Evolutionary conservation across 169 alveolate species (phyloP).

Genomic region (Perkinsus marinus): DNA sequence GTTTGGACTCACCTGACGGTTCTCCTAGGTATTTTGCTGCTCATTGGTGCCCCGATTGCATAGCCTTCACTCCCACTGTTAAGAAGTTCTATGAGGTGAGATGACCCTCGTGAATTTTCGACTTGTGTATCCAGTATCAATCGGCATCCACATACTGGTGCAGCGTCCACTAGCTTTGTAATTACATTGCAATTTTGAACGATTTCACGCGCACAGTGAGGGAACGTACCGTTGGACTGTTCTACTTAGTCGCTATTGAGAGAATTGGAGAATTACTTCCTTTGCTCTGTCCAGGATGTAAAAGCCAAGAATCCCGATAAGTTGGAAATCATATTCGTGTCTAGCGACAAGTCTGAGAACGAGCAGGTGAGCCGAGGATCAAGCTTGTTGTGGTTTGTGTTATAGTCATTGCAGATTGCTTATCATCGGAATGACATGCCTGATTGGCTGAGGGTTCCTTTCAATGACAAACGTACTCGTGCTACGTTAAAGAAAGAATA

Average conservation of each 20-base stretch:
- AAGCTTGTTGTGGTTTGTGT: not conserved
- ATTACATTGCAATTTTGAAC: too few species aligned
- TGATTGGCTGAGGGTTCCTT: not conserved
- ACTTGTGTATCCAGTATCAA: not conserved
- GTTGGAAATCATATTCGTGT: not conserved
- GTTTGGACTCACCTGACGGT: too few species aligned
- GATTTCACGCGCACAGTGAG: too few species aligned
- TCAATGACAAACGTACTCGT: not conserved
- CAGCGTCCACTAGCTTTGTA: too few species aligned
- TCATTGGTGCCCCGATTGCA: conserved; percentile 59
- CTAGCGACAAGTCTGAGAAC: not conserved
- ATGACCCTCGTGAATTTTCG: not conserved
- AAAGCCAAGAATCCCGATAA: not conserved
- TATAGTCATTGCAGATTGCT: not conserved
- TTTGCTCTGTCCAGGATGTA: not conserved
- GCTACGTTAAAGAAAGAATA: not conserved
- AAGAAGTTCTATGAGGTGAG: conserved; percentile 36
- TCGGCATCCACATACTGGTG: too few species aligned
- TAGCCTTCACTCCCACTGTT: conserved; percentile 47
- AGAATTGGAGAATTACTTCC: too few species aligned
- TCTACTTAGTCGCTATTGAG: too few species aligned
- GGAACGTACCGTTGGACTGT: too few species aligned
- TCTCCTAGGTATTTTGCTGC: conserved; percentile 37
- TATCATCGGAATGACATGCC: not conserved
- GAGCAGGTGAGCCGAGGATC: not conserved